Percentiles rank a stretch among this genome's conserved stretches.
These are phyloP conservation scores for Tulasnella sp. DNA, from an alignment of 768 basidiomycete species.

Conservation along the genomic window DNA sequence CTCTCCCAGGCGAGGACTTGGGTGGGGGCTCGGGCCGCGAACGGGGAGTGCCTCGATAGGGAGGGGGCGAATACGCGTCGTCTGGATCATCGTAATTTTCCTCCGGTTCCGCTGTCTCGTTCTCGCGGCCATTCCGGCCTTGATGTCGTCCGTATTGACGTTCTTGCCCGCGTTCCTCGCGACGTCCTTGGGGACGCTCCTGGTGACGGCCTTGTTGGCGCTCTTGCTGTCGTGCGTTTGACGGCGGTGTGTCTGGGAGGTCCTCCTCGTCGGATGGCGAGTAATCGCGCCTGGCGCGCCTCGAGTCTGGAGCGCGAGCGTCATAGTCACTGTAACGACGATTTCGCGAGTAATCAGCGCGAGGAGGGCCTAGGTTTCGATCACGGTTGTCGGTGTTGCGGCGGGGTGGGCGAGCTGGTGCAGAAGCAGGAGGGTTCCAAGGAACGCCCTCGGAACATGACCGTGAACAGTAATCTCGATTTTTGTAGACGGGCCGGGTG, in stretches of 20 bases:
- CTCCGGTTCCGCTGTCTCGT: background rate
- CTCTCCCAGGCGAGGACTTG: background rate
- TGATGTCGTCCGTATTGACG: background rate
- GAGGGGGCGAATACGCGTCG: background rate
- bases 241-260: background rate
- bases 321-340: background rate
- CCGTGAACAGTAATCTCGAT: constrained; percentile 1
- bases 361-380: background rate
- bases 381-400: background rate
- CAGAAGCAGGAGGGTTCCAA: background rate
- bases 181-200: background rate
- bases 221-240: background rate
- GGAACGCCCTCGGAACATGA: background rate
- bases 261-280: background rate
- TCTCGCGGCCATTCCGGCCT: background rate
- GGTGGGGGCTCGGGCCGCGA: background rate
- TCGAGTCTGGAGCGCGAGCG: background rate
- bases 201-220: background rate
- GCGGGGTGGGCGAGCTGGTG: background rate
- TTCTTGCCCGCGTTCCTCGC: background rate
- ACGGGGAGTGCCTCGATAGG: background rate
- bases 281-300: background rate
- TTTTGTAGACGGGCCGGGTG: background rate
- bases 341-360: background rate
- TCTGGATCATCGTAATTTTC: background rate